A percentile compares a stretch with the other conserved stretches of the same genome.
Conservation (phyloP, 1,284 basidiomycete genomes). For the Sparassis latifolia region DNA sequence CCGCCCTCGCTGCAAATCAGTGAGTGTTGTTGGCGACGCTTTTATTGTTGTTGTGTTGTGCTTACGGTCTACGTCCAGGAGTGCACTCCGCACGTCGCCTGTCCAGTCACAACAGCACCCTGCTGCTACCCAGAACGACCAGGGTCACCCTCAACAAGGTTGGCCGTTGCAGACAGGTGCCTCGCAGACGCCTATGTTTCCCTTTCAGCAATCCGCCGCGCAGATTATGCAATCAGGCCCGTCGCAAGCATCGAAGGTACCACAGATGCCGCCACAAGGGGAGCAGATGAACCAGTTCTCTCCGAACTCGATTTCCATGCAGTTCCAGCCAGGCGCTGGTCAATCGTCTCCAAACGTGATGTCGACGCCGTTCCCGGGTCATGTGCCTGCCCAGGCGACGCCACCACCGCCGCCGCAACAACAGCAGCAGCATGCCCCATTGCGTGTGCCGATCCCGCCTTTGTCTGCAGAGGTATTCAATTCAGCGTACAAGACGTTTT, state of each 20-base stretch:
- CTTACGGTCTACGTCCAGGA: too few relatives aligned
- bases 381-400: background rate
- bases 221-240: too few relatives aligned
- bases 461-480: slow-evolving; percentile 43
- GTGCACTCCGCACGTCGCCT: too few relatives aligned
- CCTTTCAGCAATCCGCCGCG: too few relatives aligned
- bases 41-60: background rate
- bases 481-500: slow-evolving; percentile 40
- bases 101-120: too few relatives aligned
- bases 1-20: too few relatives aligned
- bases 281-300: slow-evolving; percentile 8
- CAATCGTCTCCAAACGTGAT: slow-evolving; percentile 10
- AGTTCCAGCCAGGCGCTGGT: slow-evolving; percentile 1
- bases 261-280: slow-evolving; percentile 11
- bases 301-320: slow-evolving; percentile 9
- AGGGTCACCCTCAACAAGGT: too few relatives aligned
- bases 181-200: too few relatives aligned
- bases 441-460: slow-evolving; percentile 1
- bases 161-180: too few relatives aligned
- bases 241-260: too few relatives aligned
- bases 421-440: too few relatives aligned
- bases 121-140: too few relatives aligned
- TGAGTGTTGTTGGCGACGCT: background rate
- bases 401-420: background rate
- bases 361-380: slow-evolving; percentile 2